Evolutionary conservation across 2,329 filamentous ascomycete species (phyloP).

Genomic region (Fusarium newnesense): DNA sequence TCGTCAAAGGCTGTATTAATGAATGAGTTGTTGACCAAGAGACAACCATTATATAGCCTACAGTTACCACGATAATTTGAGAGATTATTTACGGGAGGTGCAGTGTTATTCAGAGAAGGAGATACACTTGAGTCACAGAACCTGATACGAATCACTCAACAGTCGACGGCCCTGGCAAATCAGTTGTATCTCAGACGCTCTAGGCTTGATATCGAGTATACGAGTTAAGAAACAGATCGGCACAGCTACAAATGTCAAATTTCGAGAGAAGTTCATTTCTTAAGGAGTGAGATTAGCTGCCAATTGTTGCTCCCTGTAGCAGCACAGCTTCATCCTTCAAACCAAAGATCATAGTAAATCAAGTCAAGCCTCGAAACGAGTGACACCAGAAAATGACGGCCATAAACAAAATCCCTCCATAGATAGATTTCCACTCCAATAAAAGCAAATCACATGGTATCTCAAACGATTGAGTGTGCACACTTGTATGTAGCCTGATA

Average conservation of each 20-base stretch:
- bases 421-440: neutral
- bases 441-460: conserved; percentile 29
- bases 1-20: conserved; percentile 5
- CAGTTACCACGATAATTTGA: neutral
- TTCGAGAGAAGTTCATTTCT: neutral
- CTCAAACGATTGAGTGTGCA: conserved; percentile 26
- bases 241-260: neutral
- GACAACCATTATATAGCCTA: neutral
- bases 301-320: neutral
- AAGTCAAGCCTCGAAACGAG: conserved; percentile 13
- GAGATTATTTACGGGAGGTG: neutral
- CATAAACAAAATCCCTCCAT: neutral
- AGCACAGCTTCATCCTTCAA: neutral
- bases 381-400: conserved; percentile 9
- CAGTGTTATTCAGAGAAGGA: neutral
- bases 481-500: conserved; percentile 26
- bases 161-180: neutral
- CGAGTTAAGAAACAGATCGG: neutral
- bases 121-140: neutral
- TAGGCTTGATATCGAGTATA: neutral
- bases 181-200: too few species aligned
- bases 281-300: conserved; percentile 10
- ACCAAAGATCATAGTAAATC: neutral
- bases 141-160: neutral
- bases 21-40: conserved; percentile 2